A percentile compares a stretch with the other conserved stretches of the same genome.
These are phyloP conservation scores for Aspergillus uvarum DNA, from an alignment of 2,329 filamentous ascomycete genomes.

Conservation along the genomic window DNA sequence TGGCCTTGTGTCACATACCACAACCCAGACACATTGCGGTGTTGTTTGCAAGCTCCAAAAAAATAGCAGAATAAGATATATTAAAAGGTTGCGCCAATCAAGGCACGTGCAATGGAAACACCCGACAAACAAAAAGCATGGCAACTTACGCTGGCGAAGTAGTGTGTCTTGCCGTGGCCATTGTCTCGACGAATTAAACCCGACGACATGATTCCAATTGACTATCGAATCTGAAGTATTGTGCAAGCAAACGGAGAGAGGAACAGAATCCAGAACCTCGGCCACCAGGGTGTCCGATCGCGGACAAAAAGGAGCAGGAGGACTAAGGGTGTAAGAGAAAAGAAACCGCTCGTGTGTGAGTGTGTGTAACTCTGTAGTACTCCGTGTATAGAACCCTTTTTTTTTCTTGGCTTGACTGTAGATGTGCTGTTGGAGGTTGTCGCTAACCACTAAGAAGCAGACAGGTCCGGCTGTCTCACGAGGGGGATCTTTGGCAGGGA, in stretches of 20 bases:
- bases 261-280: slow-evolving; percentile 14
- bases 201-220: slow-evolving; percentile 27
- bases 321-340: slow-evolving; percentile 3
- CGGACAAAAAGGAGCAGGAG: slow-evolving; percentile 9
- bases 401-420: slow-evolving; percentile 1
- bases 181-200: slow-evolving; percentile 31
- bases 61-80: not conserved
- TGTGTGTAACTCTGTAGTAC: not conserved
- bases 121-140: not conserved
- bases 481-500: slow-evolving; percentile 5
- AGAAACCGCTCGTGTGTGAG: not conserved
- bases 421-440: not conserved
- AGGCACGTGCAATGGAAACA: not conserved
- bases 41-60: too few species aligned
- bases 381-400: slow-evolving; percentile 2
- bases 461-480: slow-evolving; percentile 24
- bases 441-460: slow-evolving; percentile 9
- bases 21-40: not conserved
- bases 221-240: slow-evolving; percentile 3
- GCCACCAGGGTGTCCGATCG: slow-evolving; percentile 20
- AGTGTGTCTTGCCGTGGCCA: slow-evolving; percentile 32
- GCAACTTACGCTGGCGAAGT: slow-evolving; percentile 37
- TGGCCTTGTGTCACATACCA: not conserved
- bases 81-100: not conserved
- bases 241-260: not conserved